These are phyloP conservation scores for Daldinia childiae DNA, from an alignment of 495 filamentous ascomycete species.

Conservation along the genomic window DNA sequence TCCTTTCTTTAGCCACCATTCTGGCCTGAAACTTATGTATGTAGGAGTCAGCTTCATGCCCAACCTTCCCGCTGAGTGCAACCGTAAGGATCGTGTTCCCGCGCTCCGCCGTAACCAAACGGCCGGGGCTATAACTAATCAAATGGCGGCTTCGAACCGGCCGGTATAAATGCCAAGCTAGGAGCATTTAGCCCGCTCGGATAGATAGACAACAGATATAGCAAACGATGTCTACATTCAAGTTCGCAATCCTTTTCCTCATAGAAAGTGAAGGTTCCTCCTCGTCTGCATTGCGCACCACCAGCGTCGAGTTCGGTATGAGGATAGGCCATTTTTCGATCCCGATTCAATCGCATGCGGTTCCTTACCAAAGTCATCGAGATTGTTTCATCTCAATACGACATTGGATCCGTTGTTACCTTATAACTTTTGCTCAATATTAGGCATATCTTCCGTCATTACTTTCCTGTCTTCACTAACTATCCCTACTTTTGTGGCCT, in stretches of 20 bases:
- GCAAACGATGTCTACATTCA: conserved; percentile 6
- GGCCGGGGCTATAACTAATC: conserved; percentile 30
- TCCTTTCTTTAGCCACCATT: conserved; percentile 8
- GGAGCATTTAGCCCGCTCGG: conserved; percentile 13
- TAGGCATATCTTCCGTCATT: conserved; percentile 14
- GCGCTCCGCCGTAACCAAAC: conserved; percentile 20
- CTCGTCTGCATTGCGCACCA: neutral
- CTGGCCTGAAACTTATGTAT: conserved; percentile 21
- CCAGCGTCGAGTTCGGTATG: neutral
- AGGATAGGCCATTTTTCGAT: neutral
- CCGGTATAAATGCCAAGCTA: conserved; percentile 21
- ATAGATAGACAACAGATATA: conserved; percentile 5
- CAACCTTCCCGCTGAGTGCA: conserved; percentile 24
- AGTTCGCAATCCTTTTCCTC: neutral
- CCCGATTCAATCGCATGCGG: neutral
- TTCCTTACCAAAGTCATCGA: conserved; percentile 12
- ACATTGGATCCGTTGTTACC: conserved; percentile 15
- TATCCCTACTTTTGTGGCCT: conserved; percentile 8
- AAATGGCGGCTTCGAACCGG: conserved; percentile 17
- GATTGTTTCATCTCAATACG: conserved; percentile 18
- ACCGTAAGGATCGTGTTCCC: conserved; percentile 18
- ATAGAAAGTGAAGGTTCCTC: neutral
- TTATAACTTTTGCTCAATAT: neutral
- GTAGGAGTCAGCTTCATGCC: conserved; percentile 27
- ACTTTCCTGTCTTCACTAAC: neutral